Percentiles rank a stretch among this genome's conserved stretches.
These are phyloP conservation scores for Chamaenerion angustifolium DNA, from an alignment of 345 rosid species.

Conservation along the genomic window DNA sequence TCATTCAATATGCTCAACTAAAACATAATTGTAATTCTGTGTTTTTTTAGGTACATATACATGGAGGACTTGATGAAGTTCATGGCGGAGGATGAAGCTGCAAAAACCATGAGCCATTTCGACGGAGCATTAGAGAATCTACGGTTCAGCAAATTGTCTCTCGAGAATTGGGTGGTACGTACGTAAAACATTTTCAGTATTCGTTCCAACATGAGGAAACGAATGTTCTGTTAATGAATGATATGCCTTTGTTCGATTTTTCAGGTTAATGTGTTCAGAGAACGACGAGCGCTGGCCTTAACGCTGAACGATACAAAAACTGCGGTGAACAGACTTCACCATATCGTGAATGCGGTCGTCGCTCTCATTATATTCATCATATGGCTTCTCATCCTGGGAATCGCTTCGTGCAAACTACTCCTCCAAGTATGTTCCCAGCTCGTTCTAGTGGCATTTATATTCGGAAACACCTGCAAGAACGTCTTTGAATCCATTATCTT, in stretches of 20 bases:
- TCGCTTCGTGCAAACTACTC: constrained; percentile 18
- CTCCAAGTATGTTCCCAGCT: constrained; percentile 24
- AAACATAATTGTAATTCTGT: background rate
- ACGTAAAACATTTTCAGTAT: background rate
- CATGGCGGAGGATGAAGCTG: constrained; percentile 15
- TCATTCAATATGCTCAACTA: no score
- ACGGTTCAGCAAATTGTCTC: constrained; percentile 8
- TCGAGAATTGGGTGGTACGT: constrained; percentile 15
- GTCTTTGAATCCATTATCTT: constrained; percentile 29
- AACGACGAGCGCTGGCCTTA: constrained; percentile 31
- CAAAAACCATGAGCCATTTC: constrained; percentile 12
- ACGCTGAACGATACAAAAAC: constrained; percentile 34
- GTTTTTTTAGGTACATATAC: constrained; percentile 7
- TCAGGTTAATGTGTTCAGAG: constrained; percentile 37
- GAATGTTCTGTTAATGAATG: no score
- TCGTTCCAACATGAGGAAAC: no score
- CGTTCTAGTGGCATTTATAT: constrained; percentile 27
- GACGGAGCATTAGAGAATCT: constrained; percentile 13
- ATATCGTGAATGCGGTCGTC: constrained; percentile 20
- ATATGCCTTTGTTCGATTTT: no score
- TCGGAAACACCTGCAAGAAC: constrained; percentile 31
- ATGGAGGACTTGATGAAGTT: constrained; percentile 13
- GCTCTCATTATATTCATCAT: constrained; percentile 15
- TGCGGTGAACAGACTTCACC: constrained; percentile 36
- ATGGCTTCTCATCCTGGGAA: constrained; percentile 25